Percentiles rank a stretch among this genome's conserved stretches.
These are phyloP conservation scores for Verticillium alfalfae DNA, from an alignment of 2,329 filamentous ascomycete genomes.

Conservation along the genomic window DNA sequence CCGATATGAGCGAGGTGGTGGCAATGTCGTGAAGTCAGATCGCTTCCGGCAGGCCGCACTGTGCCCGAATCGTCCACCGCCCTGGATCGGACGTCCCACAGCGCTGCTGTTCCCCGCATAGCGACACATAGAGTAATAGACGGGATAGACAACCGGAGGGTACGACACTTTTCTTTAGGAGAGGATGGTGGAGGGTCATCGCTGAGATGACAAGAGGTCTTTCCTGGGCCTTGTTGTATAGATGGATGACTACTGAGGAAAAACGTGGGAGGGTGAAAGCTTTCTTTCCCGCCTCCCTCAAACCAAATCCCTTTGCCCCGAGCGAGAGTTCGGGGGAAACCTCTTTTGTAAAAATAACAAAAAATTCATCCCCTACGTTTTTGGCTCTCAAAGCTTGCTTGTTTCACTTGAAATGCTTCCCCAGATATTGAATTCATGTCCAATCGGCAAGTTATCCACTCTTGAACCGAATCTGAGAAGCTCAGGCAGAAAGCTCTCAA, in stretches of 20 bases:
- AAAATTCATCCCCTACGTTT: not conserved
- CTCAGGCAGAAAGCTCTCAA: not conserved
- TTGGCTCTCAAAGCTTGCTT: not conserved
- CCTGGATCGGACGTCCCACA: not conserved
- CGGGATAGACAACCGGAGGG: conserved; percentile 1
- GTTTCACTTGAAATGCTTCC: not conserved
- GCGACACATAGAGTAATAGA: conserved; percentile 2
- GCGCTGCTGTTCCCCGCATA: not conserved
- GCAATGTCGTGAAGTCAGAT: not conserved
- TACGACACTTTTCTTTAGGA: not conserved
- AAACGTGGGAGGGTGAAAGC: not conserved
- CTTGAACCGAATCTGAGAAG: not conserved
- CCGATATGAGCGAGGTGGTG: not conserved
- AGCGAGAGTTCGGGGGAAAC: not conserved
- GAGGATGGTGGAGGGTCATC: not conserved
- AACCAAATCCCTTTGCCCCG: not conserved
- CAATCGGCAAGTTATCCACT: not conserved
- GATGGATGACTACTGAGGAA: not conserved
- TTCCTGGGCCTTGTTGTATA: not conserved
- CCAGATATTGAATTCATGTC: not conserved
- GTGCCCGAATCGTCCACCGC: not conserved
- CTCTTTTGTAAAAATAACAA: not conserved
- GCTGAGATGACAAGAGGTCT: not conserved
- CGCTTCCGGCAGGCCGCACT: not conserved
- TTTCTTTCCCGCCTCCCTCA: not conserved